Base-by-base conservation (phyloP, 192 early-diverging fungal species). In the Entomortierella chlamydospora region DNA sequence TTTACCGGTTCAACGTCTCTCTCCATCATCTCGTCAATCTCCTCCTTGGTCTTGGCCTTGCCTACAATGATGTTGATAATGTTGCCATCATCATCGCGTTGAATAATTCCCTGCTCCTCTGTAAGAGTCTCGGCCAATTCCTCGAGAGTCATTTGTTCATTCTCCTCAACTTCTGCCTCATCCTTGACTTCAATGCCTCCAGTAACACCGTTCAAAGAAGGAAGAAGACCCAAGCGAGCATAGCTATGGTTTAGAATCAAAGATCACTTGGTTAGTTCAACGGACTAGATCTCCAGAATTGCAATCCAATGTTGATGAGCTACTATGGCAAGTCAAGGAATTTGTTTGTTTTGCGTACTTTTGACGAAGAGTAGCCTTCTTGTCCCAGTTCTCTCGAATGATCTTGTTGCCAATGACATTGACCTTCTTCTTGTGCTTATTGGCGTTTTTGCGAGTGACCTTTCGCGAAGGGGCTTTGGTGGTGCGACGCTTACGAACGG, bases 51-150 rank as follows among this genome's bases (percentile, higher is more conserved):
- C 70, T 82, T 84, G 41, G 85, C 83, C n/a, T 90, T 87, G 2
- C 89, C 85, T 28, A 91, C 72, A 81, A 92, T 88, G 15, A 93
- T 83, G 29, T 90, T 90, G 26, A 91, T 64, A 25, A 94, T 84
- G 67, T 92, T 92, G 23, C 93, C 93, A 2, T 88, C 85, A 28
- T 90, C 91, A 72, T 94, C 93, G 52, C 93, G 89, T 72, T 94
- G 89, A 73, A 94, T 94, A n/a, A 93, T 82, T 80, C 92, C 93
- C 77, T 92, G 90, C 25, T 90, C 90, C 33, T 88, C 84, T 1
- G 83, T 83, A 23, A 91, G 83, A 7, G 83, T 76, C 61, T 85
- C 84, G 41, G 85, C 83, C 18, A 94, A 56, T 49, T 89, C 78
- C 66, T 85, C 85, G 11, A 47, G 45, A 17, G 45, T 11, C 20